These are phyloP conservation scores for Perkinsela sp. DNA, from an alignment of 208 protist genomes.

Conservation along the genomic window DNA sequence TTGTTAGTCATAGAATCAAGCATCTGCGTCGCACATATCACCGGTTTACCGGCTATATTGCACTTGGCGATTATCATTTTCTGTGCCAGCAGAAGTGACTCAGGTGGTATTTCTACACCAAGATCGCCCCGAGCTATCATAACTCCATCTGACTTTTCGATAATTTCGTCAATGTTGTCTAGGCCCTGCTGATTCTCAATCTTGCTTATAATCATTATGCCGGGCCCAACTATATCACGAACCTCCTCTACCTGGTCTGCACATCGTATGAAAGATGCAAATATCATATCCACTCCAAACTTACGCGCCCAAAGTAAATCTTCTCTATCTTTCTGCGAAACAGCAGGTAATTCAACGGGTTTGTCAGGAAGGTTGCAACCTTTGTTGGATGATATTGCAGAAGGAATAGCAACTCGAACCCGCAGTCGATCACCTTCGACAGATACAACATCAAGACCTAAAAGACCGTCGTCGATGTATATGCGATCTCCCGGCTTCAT, in stretches of 20 bases:
- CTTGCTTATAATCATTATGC: constrained; percentile 87
- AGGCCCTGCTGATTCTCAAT: constrained; percentile 95
- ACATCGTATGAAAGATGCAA: constrained; percentile 88
- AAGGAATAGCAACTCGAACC: constrained; percentile 38
- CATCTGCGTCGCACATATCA: constrained; percentile 97
- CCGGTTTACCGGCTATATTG: constrained; percentile 84
- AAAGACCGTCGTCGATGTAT: constrained; percentile 84
- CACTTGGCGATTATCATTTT: constrained; percentile 96
- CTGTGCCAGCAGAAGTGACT: constrained; percentile 87
- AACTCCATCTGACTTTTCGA: constrained; percentile 79
- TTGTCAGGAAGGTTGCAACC: constrained; percentile 58
- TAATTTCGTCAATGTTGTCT: constrained; percentile 92
- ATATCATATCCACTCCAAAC: constrained; percentile 89
- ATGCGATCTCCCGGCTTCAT: constrained; percentile 50
- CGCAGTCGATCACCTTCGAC: constrained; percentile 31
- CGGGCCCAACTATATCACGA: constrained; percentile 47
- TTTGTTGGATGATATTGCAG: constrained; percentile 40
- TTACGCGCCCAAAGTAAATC: constrained; percentile 78
- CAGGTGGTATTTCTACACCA: constrained; percentile 87
- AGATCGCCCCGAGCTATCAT: constrained; percentile 98
- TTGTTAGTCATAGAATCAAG: constrained; percentile 87
- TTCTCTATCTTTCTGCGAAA: constrained; percentile 65
- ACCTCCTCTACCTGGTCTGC: constrained; percentile 74
- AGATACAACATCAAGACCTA: constrained; percentile 53
- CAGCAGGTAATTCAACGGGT: constrained; percentile 45